Base-by-base conservation (phyloP, 352 stramenopile species). In the Globisporangium sylvaticum region DNA sequence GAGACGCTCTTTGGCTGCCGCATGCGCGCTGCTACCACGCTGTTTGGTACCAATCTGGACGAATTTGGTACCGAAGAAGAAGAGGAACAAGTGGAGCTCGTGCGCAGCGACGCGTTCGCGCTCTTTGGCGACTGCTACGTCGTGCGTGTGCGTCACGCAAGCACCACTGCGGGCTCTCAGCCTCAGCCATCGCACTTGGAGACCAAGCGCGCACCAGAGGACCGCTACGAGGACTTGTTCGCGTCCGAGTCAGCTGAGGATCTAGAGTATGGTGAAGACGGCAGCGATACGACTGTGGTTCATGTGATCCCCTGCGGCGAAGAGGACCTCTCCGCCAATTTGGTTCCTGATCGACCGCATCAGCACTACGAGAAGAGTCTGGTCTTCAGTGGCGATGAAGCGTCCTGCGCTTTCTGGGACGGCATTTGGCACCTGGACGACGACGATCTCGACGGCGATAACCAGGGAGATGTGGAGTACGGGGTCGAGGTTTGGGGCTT, bases 101-200 rank as follows among this genome's bases (percentile, higher is more conserved):
- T 64, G 14, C 67, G 55, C 27, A 69, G 56, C 5, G 58, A 70
- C 57, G 65, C 62, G 24, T 68, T 68, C 34, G 32, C 58, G 18
- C 58, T 73, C 57, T 73, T 76, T 44, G 62, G 62, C 34, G 62
- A 52, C n/a, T 67, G 66, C 29, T 71, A 70, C 56, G 58, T 70
- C 65, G 65, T 70, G 34, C 65, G 48, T 7, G 65, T 65, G 48
- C 65, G 25, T 24, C 42, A 48, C 4, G 42, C 50, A 20, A 52
- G 31, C 25, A 7, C 34, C 1, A 39, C 4, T 6, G 22, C 7
- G 53, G 32, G 53, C n/a, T 54, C 22, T 32, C 54, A 12, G 9
- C 22, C 24, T 20, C 31, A 37, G 6, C 6, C 8, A 9, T 29
- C 14, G 31, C 4, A 20, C 15, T 18, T 22, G 5, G 34, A 58